Evolutionary conservation across 2,329 filamentous ascomycete species (phyloP).

Genomic region (Colletotrichum eremochloae): DNA sequence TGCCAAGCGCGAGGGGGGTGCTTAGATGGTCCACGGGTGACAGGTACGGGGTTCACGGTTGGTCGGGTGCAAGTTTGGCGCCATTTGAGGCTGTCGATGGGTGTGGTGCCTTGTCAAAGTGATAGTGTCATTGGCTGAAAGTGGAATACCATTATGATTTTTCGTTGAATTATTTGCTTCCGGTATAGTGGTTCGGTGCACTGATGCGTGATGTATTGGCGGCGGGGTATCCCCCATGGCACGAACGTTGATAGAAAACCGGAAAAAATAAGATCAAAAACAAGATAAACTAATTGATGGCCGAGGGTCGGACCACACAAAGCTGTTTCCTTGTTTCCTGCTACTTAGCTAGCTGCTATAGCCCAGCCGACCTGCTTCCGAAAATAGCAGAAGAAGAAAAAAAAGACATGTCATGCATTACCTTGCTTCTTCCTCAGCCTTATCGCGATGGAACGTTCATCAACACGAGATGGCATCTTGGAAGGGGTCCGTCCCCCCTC

Average conservation of each 20-base stretch:
- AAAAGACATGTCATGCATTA: background rate
- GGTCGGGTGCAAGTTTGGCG: background rate
- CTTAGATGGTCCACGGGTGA: slow-evolving; percentile 52
- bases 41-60: background rate
- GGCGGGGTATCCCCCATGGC: slow-evolving; percentile 8
- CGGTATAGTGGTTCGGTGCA: background rate
- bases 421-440: slow-evolving; percentile 25
- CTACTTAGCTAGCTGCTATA: background rate
- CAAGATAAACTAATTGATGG: slow-evolving; percentile 6
- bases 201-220: background rate
- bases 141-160: slow-evolving; percentile 15
- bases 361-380: slow-evolving; percentile 7
- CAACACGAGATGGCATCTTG: slow-evolving; percentile 21
- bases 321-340: slow-evolving; percentile 2
- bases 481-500: background rate
- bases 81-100: background rate
- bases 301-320: background rate
- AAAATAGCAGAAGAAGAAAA: slow-evolving; percentile 15
- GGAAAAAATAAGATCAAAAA: background rate
- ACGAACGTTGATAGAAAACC: slow-evolving; percentile 18
- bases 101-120: slow-evolving; percentile 2
- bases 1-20: slow-evolving; percentile 73
- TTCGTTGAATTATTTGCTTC: background rate
- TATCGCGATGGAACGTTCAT: slow-evolving; percentile 5
- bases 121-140: background rate